phyloP scores from a whole-genome alignment of 2,329 filamentous ascomycete species.

The Penicillium glabrum region DNA sequence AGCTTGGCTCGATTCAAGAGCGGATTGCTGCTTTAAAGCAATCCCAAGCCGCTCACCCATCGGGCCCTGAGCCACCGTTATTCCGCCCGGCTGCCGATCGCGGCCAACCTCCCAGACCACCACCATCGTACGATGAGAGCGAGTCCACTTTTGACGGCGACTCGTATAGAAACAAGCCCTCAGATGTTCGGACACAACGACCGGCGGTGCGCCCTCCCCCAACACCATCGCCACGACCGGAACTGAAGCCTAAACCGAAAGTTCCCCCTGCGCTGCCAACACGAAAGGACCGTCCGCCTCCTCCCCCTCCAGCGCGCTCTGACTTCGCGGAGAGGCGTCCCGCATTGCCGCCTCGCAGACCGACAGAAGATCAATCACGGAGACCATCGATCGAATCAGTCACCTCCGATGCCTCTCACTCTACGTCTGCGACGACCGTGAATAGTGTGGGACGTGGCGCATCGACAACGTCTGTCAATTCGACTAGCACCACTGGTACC shows the following conservation, averaged over 20 bases:
- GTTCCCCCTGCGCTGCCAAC: constrained; percentile 48
- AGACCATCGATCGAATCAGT: constrained; percentile 52
- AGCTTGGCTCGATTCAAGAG: constrained; percentile 46
- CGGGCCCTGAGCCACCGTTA: constrained; percentile 29
- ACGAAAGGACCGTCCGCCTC: constrained; percentile 31
- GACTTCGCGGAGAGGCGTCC: constrained; percentile 35
- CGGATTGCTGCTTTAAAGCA: constrained; percentile 48
- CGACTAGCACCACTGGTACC: constrained; percentile 1
- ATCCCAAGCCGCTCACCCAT: constrained; percentile 40
- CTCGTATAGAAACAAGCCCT: constrained; percentile 31
- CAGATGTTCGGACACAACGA: constrained; percentile 20
- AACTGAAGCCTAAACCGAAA: constrained; percentile 31
- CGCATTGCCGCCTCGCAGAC: constrained; percentile 50
- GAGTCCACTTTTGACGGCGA: constrained; percentile 27
- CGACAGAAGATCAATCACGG: constrained; percentile 34
- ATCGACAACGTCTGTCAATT: constrained; percentile 30
- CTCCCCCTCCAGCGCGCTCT: constrained; percentile 17
- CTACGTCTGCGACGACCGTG: constrained; percentile 42
- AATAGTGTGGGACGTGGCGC: constrained; percentile 42
- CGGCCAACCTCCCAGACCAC: constrained; percentile 34
- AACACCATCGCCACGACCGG: constrained; percentile 16
- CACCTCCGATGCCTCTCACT: constrained; percentile 54
- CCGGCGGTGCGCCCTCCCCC: constrained; percentile 25
- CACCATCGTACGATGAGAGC: constrained; percentile 32
- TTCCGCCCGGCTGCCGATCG: constrained; percentile 25